Conservation (phyloP, 345 rosid genomes). For the Salix brachista region DNA sequence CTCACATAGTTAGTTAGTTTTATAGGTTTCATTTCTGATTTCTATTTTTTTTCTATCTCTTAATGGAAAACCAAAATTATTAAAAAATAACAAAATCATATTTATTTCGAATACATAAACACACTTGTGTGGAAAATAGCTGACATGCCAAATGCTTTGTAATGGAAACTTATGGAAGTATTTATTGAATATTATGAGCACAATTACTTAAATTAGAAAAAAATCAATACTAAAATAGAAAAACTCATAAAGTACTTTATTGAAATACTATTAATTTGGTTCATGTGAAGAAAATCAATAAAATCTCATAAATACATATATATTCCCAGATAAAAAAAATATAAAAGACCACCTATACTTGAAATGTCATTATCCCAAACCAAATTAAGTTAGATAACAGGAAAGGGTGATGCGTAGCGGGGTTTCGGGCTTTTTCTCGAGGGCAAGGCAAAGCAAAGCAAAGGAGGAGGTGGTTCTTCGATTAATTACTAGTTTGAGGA, state of each 20-base stretch:
- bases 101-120: background rate
- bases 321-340: no score
- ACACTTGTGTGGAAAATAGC: background rate
- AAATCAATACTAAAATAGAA: no score
- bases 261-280: no score
- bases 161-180: background rate
- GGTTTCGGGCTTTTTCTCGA: background rate
- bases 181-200: background rate
- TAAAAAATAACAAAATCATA: no score
- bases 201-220: no score
- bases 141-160: background rate
- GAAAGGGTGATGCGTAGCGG: no score
- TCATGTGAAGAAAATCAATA: no score
- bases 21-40: background rate
- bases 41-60: background rate
- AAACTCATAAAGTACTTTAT: background rate
- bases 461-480: background rate
- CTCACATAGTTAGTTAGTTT: background rate
- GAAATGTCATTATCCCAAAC: no score
- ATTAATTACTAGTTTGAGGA: no score
- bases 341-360: no score
- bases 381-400: no score
- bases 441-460: background rate
- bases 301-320: no score
- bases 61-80: background rate